Conservation (phyloP, 1,139 yeast genomes). For the Meyerozyma athensensis region DNA sequence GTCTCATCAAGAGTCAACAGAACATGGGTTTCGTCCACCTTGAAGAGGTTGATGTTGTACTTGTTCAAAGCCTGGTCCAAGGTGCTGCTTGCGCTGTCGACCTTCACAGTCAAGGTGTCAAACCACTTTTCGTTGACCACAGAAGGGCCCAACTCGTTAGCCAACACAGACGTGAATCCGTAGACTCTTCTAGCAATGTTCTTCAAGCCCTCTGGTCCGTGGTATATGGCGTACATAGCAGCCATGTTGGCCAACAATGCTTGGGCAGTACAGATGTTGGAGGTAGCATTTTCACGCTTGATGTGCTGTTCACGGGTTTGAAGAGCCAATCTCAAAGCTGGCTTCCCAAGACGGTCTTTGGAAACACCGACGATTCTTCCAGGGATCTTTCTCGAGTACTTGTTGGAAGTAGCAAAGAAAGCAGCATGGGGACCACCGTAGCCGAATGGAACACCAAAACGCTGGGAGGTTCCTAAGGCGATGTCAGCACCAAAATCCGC, state of each 20-base stretch:
- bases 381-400: slow-evolving; percentile 87
- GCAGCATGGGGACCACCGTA: slow-evolving; percentile 99
- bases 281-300: slow-evolving; percentile 94
- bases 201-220: slow-evolving; percentile 87
- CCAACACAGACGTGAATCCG: slow-evolving; percentile 71
- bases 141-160: slow-evolving; percentile 45
- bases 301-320: slow-evolving; percentile 99
- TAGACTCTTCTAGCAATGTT: slow-evolving; percentile 75
- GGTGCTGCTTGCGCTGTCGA: slow-evolving; percentile 52
- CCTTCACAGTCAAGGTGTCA: slow-evolving; percentile 76
- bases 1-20: slow-evolving; percentile 87
- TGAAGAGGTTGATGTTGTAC: slow-evolving; percentile 71
- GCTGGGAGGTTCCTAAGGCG: slow-evolving; percentile 87
- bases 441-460: slow-evolving; percentile 97
- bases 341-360: slow-evolving; percentile 85
- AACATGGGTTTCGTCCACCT: slow-evolving; percentile 56
- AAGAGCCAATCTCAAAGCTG: slow-evolving; percentile 85
- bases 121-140: slow-evolving; percentile 67
- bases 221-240: slow-evolving; percentile 94
- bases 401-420: slow-evolving; percentile 78
- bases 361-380: slow-evolving; percentile 94
- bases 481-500: slow-evolving; percentile 86
- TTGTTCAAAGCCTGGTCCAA: slow-evolving; percentile 54
- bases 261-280: slow-evolving; percentile 96
- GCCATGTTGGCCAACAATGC: slow-evolving; percentile 93